Conservation (phyloP, 768 basidiomycete genomes). For the Trametes coccinea region DNA sequence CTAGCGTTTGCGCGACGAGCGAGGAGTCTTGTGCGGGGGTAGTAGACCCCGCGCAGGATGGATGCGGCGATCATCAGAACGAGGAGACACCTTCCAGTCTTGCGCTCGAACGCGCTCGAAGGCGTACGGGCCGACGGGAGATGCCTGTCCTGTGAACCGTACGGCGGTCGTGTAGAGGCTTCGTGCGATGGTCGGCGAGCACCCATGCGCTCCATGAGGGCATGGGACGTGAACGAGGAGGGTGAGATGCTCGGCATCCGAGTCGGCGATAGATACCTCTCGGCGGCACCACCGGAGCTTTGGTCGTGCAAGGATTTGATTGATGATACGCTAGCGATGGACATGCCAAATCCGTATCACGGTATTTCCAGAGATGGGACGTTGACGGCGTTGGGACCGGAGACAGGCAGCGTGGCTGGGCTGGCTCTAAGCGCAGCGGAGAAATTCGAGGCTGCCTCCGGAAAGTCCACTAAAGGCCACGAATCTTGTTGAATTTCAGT, state of each 20-base stretch:
- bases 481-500: not conserved
- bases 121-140: constrained; percentile 13
- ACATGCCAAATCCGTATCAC: not conserved
- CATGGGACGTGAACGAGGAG: constrained; percentile 6
- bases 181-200: constrained; percentile 22
- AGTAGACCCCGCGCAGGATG: constrained; percentile 12
- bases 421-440: not conserved
- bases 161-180: constrained; percentile 7
- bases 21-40: constrained; percentile 7
- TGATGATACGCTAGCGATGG: not conserved
- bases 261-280: constrained; percentile 1
- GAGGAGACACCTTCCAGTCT: constrained; percentile 3
- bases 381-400: not conserved
- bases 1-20: constrained; percentile 3
- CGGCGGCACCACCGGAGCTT: constrained; percentile 2
- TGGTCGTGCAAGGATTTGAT: not conserved
- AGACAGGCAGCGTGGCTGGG: not conserved
- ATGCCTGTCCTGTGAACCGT: constrained; percentile 6
- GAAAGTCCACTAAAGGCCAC: not conserved
- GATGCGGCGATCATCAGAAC: constrained; percentile 9
- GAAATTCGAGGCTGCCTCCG: not conserved
- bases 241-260: constrained; percentile 12
- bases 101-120: not conserved
- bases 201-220: constrained; percentile 7
- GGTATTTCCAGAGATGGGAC: not conserved